These are phyloP conservation scores for Paramecium octaurelia DNA, from an alignment of 73 alveolate species.

Conservation along the genomic window DNA sequence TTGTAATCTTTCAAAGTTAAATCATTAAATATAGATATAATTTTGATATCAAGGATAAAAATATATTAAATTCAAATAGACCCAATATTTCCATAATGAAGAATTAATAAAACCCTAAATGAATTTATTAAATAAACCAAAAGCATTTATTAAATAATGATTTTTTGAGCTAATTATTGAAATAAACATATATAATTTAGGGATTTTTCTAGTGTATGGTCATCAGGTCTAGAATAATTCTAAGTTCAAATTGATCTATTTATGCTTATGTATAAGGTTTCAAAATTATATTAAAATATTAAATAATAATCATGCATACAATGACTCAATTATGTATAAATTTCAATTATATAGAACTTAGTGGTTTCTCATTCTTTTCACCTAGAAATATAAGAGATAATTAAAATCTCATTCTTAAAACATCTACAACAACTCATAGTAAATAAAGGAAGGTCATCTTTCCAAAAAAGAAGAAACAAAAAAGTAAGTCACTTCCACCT, in stretches of 20 bases:
- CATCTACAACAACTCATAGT: not conserved
- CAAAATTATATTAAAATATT: not conserved
- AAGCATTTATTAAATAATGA: too few species aligned
- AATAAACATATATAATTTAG: not conserved
- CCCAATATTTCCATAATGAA: too few species aligned
- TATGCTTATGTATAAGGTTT: not conserved
- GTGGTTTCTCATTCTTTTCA: not conserved
- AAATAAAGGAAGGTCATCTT: not conserved
- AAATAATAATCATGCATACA: not conserved
- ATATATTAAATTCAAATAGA: too few species aligned
- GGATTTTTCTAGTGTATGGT: not conserved
- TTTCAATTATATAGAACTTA: constrained; percentile 11
- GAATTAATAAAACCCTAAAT: too few species aligned
- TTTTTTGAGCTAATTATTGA: not conserved
- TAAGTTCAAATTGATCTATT: not conserved
- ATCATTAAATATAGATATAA: too few species aligned
- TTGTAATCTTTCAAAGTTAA: too few species aligned
- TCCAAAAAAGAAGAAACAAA: not conserved
- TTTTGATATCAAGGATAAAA: too few species aligned
- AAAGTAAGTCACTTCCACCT: not conserved
- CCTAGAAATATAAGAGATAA: not conserved
- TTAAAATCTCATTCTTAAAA: not conserved
- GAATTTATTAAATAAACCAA: too few species aligned
- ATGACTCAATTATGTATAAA: not conserved
- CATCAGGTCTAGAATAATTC: not conserved